These are phyloP conservation scores for Xylaria grammica DNA, from an alignment of 495 filamentous ascomycete species.

Conservation along the genomic window DNA sequence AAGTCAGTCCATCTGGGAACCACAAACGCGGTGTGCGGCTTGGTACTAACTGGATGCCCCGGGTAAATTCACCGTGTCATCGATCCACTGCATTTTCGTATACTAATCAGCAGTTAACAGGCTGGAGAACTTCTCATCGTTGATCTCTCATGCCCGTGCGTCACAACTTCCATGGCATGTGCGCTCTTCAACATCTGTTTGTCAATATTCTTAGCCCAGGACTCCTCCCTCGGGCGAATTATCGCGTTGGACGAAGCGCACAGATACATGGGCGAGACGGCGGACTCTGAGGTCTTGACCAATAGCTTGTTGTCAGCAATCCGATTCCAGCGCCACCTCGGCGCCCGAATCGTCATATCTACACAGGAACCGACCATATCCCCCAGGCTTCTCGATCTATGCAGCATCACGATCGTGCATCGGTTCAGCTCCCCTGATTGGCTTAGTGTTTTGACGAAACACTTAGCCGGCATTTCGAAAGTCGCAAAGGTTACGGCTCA, in stretches of 20 bases:
- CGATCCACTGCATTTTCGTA: not conserved
- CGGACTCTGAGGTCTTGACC: constrained; percentile 61
- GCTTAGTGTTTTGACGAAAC: constrained; percentile 63
- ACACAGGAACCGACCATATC: constrained; percentile 84
- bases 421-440: constrained; percentile 75
- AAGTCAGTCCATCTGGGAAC: constrained; percentile 26
- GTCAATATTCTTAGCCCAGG: constrained; percentile 62
- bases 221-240: constrained; percentile 43
- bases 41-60: constrained; percentile 43
- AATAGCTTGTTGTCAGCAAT: constrained; percentile 68
- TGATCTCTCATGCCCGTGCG: constrained; percentile 75
- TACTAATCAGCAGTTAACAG: constrained; percentile 22
- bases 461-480: constrained; percentile 60
- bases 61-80: constrained; percentile 18
- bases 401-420: constrained; percentile 76
- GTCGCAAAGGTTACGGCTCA: constrained; percentile 30
- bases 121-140: constrained; percentile 70
- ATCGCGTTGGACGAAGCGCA: constrained; percentile 50
- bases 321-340: constrained; percentile 73
- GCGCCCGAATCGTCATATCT: constrained; percentile 68
- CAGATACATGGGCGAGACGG: constrained; percentile 47
- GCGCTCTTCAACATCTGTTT: constrained; percentile 72
- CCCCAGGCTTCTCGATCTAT: constrained; percentile 69
- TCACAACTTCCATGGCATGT: constrained; percentile 69
- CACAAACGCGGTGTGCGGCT: not conserved